These are phyloP conservation scores for Pleoardoris graminearum DNA, from an alignment of 2,329 filamentous ascomycete species.

Conservation along the genomic window DNA sequence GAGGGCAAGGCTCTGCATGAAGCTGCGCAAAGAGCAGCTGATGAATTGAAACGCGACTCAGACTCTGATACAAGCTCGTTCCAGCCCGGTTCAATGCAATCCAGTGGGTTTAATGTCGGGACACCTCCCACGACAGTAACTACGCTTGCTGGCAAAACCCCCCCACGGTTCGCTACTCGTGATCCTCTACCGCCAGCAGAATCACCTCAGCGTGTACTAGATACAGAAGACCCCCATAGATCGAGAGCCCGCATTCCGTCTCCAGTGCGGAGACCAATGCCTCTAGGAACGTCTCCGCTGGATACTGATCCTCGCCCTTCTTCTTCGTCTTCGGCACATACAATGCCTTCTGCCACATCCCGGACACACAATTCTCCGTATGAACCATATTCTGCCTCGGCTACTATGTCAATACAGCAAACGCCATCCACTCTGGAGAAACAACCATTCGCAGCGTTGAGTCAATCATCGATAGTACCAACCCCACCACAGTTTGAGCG, in stretches of 20 bases:
- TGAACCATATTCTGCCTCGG: slow-evolving; percentile 25
- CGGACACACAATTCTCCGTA: slow-evolving; percentile 25
- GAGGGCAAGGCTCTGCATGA: slow-evolving; percentile 56
- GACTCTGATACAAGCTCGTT: slow-evolving; percentile 36
- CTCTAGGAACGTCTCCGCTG: slow-evolving; percentile 27
- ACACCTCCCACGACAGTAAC: slow-evolving; percentile 32
- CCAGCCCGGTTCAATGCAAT: slow-evolving; percentile 26
- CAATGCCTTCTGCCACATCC: slow-evolving; percentile 28
- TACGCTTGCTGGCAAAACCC: slow-evolving; percentile 25
- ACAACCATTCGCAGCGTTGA: slow-evolving; percentile 19
- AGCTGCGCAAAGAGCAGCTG: slow-evolving; percentile 35
- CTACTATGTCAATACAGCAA: slow-evolving; percentile 19
- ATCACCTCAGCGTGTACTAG: slow-evolving; percentile 20
- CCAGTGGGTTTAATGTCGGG: slow-evolving; percentile 16
- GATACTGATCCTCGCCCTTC: slow-evolving; percentile 35
- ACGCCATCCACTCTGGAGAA: slow-evolving; percentile 22
- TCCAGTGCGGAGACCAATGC: slow-evolving; percentile 32
- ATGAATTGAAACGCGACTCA: slow-evolving; percentile 31
- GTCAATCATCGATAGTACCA: slow-evolving; percentile 25
- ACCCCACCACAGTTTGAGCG: slow-evolving; percentile 31
- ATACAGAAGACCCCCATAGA: slow-evolving; percentile 34
- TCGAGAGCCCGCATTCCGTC: slow-evolving; percentile 37
- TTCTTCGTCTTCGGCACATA: slow-evolving; percentile 33
- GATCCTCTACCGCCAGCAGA: slow-evolving; percentile 14
- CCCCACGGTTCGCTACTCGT: slow-evolving; percentile 22